These are phyloP conservation scores for Zea luxurians DNA, from an alignment of 176 grass and related monocot genomes.

Conservation along the genomic window DNA sequence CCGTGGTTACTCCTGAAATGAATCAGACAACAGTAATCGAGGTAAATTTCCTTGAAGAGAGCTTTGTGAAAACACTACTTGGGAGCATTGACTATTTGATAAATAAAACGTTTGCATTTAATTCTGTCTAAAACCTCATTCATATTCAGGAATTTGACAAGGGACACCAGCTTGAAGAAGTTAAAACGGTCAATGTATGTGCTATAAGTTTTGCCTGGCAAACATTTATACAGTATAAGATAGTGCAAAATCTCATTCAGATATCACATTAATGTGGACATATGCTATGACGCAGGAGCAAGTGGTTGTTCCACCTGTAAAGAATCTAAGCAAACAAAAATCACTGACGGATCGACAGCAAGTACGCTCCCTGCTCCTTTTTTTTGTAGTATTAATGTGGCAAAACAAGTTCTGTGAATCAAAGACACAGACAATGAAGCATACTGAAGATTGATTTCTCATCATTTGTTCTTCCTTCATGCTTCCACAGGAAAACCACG, in stretches of 20 bases:
- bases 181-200: slow-evolving; percentile 43
- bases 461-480: slow-evolving; percentile 29
- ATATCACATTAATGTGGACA: slow-evolving; percentile 21
- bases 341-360: slow-evolving; percentile 74
- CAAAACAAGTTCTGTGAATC: slow-evolving; percentile 11
- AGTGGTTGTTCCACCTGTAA: slow-evolving; percentile 40
- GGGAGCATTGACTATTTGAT: slow-evolving; percentile 10
- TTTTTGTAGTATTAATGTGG: background rate
- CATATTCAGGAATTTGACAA: slow-evolving; percentile 53
- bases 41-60: slow-evolving; percentile 43
- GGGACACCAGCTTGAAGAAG: slow-evolving; percentile 43
- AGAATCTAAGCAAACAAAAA: slow-evolving; percentile 84
- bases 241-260: slow-evolving; percentile 1
- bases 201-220: slow-evolving; percentile 21
- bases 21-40: slow-evolving; percentile 40
- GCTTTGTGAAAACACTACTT: slow-evolving; percentile 11
- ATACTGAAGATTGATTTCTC: slow-evolving; percentile 36
- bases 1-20: slow-evolving; percentile 44
- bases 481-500: slow-evolving; percentile 81
- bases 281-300: slow-evolving; percentile 62
- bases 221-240: slow-evolving; percentile 28
- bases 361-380: slow-evolving; percentile 42
- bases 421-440: slow-evolving; percentile 18
- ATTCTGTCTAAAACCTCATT: slow-evolving; percentile 35
- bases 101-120: slow-evolving; percentile 23